Evolutionary conservation across 139 green algal genomes (phyloP).

Genomic region (Ulvella scutata): DNA sequence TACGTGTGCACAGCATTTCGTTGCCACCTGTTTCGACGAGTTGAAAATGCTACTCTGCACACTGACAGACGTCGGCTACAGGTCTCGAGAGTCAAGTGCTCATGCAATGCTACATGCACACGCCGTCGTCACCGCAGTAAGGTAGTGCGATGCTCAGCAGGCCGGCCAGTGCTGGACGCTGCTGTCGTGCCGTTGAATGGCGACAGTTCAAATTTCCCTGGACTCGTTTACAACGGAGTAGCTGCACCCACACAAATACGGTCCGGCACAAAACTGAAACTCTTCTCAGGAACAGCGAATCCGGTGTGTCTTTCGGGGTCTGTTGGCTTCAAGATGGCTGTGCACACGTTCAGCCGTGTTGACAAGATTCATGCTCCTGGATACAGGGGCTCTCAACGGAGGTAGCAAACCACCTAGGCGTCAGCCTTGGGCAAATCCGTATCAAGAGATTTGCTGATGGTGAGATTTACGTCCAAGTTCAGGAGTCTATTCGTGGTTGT

Average conservation of each 20-base stretch:
- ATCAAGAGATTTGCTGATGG: slow-evolving; percentile 99
- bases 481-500: slow-evolving; percentile 94
- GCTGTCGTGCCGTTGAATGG: background rate
- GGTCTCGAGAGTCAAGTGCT: no score
- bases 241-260: background rate
- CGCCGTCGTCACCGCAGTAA: no score
- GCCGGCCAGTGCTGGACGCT: background rate
- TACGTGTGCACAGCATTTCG: no score
- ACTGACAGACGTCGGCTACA: no score
- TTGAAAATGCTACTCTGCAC: no score
- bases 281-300: slow-evolving; percentile 74
- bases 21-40: no score
- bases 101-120: no score
- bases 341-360: background rate
- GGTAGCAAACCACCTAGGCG: slow-evolving; percentile 88
- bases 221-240: background rate
- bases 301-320: slow-evolving; percentile 17
- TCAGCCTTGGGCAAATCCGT: slow-evolving; percentile 83
- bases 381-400: slow-evolving; percentile 64
- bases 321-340: background rate
- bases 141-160: no score
- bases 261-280: slow-evolving; percentile 23
- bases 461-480: slow-evolving; percentile 93
- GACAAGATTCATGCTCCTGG: background rate
- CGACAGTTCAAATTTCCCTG: background rate